Conservation (phyloP, 1,139 yeast species). For the Sugiyamaella sp. region DNA sequence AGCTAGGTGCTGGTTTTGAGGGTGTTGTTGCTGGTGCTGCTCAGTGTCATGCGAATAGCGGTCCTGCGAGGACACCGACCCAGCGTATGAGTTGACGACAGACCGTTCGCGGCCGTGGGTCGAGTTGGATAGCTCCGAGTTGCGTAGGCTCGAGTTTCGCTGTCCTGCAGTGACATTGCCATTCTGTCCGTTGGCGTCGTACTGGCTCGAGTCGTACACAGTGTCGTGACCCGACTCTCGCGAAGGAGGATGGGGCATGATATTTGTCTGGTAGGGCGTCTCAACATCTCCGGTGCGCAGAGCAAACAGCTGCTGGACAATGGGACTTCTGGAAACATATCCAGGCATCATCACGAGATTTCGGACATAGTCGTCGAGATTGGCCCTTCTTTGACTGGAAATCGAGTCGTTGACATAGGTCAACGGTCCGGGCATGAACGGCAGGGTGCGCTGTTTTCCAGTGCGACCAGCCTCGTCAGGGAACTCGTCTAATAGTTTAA, state of each 20-base stretch:
- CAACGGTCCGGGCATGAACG: conserved; percentile 96
- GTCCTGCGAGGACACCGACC: background rate
- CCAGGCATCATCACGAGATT: conserved; percentile 74
- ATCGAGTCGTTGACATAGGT: conserved; percentile 89
- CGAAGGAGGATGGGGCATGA: conserved; percentile 46
- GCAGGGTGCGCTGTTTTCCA: conserved; percentile 75
- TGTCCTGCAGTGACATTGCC: background rate
- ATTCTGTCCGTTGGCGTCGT: conserved; percentile 11
- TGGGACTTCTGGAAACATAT: conserved; percentile 66
- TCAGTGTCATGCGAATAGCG: conserved; percentile 11
- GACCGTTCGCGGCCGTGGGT: background rate
- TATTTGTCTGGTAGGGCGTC: conserved; percentile 45
- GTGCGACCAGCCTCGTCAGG: conserved; percentile 94
- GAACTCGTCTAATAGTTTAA: conserved; percentile 75
- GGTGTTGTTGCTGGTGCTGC: conserved; percentile 46
- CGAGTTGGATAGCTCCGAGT: background rate
- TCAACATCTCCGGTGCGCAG: conserved; percentile 65
- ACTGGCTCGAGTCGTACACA: conserved; percentile 13
- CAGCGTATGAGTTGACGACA: background rate
- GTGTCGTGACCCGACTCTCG: conserved; percentile 20
- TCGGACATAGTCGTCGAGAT: conserved; percentile 79
- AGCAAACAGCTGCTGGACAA: conserved; percentile 73
- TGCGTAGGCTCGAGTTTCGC: background rate
- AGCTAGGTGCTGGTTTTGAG: conserved; percentile 1
- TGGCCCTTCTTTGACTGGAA: conserved; percentile 81